Base-by-base conservation (phyloP, 306 rosid species). In the Cercis canadensis region DNA sequence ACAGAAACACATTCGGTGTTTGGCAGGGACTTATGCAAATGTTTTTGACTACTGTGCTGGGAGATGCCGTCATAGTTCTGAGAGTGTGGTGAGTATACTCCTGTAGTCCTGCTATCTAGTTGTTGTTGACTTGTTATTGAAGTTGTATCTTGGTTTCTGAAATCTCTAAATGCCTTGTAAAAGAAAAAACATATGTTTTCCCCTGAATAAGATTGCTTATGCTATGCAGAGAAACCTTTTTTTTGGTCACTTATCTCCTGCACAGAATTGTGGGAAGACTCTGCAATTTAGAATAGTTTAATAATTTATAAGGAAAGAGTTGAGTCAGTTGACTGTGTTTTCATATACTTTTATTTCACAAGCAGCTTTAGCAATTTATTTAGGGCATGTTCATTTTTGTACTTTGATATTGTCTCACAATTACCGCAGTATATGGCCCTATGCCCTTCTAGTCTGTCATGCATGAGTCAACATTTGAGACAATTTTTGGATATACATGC, bases 21-120 rank as follows among this genome's bases (percentile, higher is more conserved):
- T 76, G 71, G 71, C 87, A 93, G 97, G 94, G 76, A 86, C 81
- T 78, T 93, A 88, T 70, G 69, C 83, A n/a, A 79, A 79, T 79
- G 87, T 89, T 46, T 90, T 90, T 74, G 90, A 93, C 64, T 93
- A 84, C 75, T 93, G 98, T 59, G 78, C 90, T 76, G 96, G 92
- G 69, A 85, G 98, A 76, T 93, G 98, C 67, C 97, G 97, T 62
- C 98, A 93, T 81, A 93, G 92, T 73, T 88, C 98, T 56, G 98
- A 88, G 80, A 93, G 98, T 84, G 98, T 93, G 81, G 98, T 93
- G 82, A 84, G 94, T 72, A 50, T 66, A 40, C 78, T 65, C 10
- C 40, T 44, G 66, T 52, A 34, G 65, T 77, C 78, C 55, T 52
- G 44, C 29, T 33, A 58, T 66, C 31, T 46, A 6, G 9, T 44